These are phyloP conservation scores for Dactylellina sp. DNA, from an alignment of 2,329 filamentous ascomycete species.

Conservation along the genomic window DNA sequence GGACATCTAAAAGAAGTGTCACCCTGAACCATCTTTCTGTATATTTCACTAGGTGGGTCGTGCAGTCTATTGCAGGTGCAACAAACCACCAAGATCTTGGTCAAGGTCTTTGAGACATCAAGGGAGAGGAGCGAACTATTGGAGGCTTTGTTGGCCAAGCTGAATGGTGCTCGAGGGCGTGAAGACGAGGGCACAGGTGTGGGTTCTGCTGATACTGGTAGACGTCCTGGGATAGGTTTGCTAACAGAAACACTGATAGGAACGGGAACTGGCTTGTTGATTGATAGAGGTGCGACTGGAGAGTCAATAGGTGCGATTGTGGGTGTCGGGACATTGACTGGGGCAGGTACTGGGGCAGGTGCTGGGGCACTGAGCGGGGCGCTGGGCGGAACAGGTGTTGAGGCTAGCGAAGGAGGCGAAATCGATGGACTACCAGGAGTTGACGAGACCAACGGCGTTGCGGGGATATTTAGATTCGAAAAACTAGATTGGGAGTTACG, in stretches of 20 bases:
- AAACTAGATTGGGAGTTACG: conserved; percentile 44
- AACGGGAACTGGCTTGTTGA: not conserved
- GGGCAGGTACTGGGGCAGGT: too few species aligned
- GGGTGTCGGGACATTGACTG: too few species aligned
- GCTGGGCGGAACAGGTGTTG: not conserved
- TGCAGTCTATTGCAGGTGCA: conserved; percentile 53
- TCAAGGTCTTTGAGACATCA: conserved; percentile 49
- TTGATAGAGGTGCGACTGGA: not conserved
- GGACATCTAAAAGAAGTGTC: conserved; percentile 44
- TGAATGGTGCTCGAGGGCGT: conserved; percentile 17
- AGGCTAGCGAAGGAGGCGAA: conserved; percentile 2
- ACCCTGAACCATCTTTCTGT: conserved; percentile 48
- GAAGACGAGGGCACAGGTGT: conserved; percentile 10
- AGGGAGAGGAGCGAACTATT: conserved; percentile 49
- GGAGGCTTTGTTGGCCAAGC: conserved; percentile 25
- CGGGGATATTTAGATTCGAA: conserved; percentile 21
- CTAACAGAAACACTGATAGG: too few species aligned
- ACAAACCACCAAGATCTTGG: conserved; percentile 39
- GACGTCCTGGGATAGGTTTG: conserved; percentile 37
- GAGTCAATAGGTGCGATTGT: not conserved
- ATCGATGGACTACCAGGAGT: conserved; percentile 21
- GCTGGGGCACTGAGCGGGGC: too few species aligned
- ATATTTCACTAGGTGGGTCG: conserved; percentile 51
- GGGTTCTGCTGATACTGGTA: conserved; percentile 23
- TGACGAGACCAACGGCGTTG: conserved; percentile 4